Evolutionary conservation across 768 basidiomycete species (phyloP).

Genomic region (Tubosaeta sp.): DNA sequence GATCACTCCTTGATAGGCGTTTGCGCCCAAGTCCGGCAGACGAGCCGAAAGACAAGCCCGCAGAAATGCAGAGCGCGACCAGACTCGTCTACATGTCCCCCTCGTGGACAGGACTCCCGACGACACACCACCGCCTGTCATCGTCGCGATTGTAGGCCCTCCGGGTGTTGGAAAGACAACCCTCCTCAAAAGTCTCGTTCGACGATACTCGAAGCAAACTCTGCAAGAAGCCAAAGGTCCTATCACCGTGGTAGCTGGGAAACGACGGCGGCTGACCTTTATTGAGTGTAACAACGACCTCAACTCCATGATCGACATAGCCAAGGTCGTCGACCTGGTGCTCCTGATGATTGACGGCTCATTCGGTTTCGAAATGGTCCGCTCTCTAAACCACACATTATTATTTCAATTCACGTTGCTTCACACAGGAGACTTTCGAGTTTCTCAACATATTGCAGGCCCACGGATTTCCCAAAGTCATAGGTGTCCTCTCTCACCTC

Average conservation of each 20-base stretch:
- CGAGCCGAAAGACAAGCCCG: slow-evolving; percentile 86
- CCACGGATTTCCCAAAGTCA: slow-evolving; percentile 98
- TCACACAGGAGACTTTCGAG: slow-evolving; percentile 89
- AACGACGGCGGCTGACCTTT: slow-evolving; percentile 90
- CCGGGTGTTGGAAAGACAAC: slow-evolving; percentile 97
- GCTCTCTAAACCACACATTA: slow-evolving; percentile 14
- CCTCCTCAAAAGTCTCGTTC: slow-evolving; percentile 83
- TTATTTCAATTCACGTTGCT: neutral
- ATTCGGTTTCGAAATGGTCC: slow-evolving; percentile 98
- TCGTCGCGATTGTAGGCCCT: slow-evolving; percentile 93
- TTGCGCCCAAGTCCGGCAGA: slow-evolving; percentile 88
- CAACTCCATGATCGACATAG: slow-evolving; percentile 97
- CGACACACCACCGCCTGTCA: slow-evolving; percentile 85
- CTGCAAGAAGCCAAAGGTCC: slow-evolving; percentile 88
- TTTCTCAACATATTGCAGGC: slow-evolving; percentile 96
- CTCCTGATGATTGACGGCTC: slow-evolving; percentile 97
- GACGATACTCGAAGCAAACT: slow-evolving; percentile 91
- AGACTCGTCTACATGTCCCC: slow-evolving; percentile 93
- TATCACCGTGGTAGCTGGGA: slow-evolving; percentile 91
- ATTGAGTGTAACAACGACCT: slow-evolving; percentile 97
- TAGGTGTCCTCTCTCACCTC: slow-evolving; percentile 92
- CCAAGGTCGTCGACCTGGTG: slow-evolving; percentile 93
- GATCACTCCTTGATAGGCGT: slow-evolving; percentile 49
- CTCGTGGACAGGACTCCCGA: slow-evolving; percentile 93
- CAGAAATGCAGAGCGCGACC: slow-evolving; percentile 88